Conservation (phyloP, 306 rosid genomes). For the Nissolia schottii region DNA sequence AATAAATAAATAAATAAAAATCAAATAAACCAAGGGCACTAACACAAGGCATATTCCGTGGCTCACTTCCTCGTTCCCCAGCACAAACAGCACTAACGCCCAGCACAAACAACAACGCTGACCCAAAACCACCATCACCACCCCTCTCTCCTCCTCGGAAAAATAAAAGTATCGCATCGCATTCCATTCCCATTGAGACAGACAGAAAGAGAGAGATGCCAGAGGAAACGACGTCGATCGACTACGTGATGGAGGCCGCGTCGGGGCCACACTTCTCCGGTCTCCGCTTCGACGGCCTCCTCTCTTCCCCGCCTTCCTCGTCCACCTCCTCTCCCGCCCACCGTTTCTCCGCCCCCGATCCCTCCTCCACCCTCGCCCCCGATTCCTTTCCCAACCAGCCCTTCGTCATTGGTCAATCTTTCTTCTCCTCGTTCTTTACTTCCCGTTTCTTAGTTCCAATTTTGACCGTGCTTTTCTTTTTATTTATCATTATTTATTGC, state of each 20-base stretch:
- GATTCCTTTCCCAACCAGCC: conserved; percentile 64
- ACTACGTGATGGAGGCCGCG: conserved; percentile 89
- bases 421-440: neutral
- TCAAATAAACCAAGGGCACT: neutral
- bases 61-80: neutral
- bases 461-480: neutral
- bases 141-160: neutral
- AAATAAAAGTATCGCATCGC: neutral
- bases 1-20: no score
- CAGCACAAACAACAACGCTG: neutral
- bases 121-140: neutral
- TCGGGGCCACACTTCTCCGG: conserved; percentile 95
- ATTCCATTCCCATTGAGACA: neutral
- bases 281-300: conserved; percentile 66
- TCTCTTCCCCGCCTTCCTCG: conserved; percentile 42
- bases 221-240: conserved; percentile 67
- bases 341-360: conserved; percentile 29
- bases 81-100: neutral
- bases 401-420: conserved; percentile 67
- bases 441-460: neutral
- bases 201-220: conserved; percentile 37
- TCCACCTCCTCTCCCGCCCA: conserved; percentile 41
- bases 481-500: neutral
- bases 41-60: neutral
- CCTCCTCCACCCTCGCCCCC: conserved; percentile 27